Evolutionary conservation across 441 rosid genomes (phyloP), one percentile per base, ranked within the genome.

Genomic region (Brassica balearica): DNA sequence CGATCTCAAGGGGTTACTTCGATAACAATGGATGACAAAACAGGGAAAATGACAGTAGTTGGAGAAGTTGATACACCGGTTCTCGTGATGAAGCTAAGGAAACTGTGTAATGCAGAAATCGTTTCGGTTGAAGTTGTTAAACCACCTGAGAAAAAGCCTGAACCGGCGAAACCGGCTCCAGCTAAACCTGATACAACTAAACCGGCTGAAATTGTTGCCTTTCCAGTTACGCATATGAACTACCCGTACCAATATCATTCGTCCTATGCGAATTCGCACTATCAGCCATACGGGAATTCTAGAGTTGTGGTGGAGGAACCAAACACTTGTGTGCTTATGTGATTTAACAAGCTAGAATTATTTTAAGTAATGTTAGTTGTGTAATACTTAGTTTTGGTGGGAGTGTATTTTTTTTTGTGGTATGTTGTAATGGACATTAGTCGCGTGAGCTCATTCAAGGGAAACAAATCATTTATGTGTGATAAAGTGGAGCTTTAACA

Each of bases 51-150:
- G 82, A 93, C 97, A 2, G 83, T 90, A 34, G 81, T 75, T 1
- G 95, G 95, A 67, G 83, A 72, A 17, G 67, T 87, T 3, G 97
- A 88, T 79, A 69, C 88, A 51, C 78, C 88, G 3, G 0, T 2
- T 7, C 65, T 91, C 0, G 95, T 84, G 68, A 62, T 65, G 75
- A 87, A 91, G 79, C 78, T 90, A 78, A 86, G 91, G 75, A 91
- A 91, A 80, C 41, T 67, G 1, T 91, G 94, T 71, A 58, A 5
- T 20, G 63, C 93, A 1, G 86, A 87, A 0, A 84, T 93, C 9
- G 20, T 86, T 12, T 80, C 93, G 1, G 96, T 89, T 0, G 96
- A 90, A 65, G 90, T 83, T 11, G 91, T 87, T 34, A 92, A 90
- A 80, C 90, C 90, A 71, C 86, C 87, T 0, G 88, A 82, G 76